Base-by-base conservation (phyloP, 768 basidiomycete genomes). In the Mycena galopus region DNA sequence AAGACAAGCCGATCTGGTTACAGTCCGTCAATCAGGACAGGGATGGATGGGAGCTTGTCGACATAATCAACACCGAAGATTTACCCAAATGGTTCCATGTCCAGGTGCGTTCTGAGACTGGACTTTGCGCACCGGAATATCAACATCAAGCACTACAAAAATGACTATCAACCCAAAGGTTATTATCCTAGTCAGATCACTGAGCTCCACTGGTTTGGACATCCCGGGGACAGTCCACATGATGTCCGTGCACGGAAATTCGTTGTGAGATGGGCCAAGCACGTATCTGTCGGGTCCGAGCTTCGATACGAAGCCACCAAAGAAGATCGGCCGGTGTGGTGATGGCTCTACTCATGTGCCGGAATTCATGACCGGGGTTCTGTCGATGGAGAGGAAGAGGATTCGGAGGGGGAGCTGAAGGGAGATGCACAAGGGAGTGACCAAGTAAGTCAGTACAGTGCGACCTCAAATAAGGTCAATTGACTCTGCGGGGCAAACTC, bases 61-160 rank as follows among this genome's bases (percentile, higher is more conserved):
- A 30, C 19, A 67, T 33, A 4, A 53, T 60, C 16, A 33, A 59
- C 7, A 68, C 58, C 4, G 67, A 68, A 35, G 58, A 68, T 37
- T 9, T 50, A 2, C 67, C 67, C 0, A 21, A 42, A n/a, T 68
- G 67, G 67, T 68, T 68, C 30, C 14, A 61, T 8, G 27, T 53
- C 0, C 67, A 68, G 50, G 67, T 68, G n/a, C n/a, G n/a, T n/a
- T n/a, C n/a, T n/a, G n/a, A n/a, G n/a, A n/a, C n/a, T n/a, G n/a
- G n/a, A 19, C n/a, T 4, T 44, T 10, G 17, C 17, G n/a, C 7
- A 50, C 23, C 8, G 23, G n/a, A n/a, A 50, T 50, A 6, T 50
- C 47, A 6, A 4, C 12, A 12, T 6, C 4, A 50, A 9, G 7
- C 47, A 23, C 47, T 8, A 50, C n/a, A 50, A 50, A 50, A 50